Conservation (phyloP, 257 asterid genomes). For the Gardenia jasminoides region DNA sequence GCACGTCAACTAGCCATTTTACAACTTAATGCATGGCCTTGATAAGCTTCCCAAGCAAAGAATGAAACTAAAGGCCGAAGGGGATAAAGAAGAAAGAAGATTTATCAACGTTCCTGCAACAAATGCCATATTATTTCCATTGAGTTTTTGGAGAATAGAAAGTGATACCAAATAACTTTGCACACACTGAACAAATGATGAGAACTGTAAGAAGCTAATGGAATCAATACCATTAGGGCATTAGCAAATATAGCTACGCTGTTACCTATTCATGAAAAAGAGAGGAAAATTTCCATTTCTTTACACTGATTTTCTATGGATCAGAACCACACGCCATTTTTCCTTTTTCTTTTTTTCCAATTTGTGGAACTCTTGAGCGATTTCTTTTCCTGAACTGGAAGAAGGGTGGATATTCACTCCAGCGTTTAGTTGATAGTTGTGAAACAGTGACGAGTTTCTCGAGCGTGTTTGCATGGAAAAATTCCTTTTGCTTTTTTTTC, state of each 20-base stretch:
- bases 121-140: constrained; percentile 18
- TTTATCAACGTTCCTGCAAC: constrained; percentile 97
- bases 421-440: no score
- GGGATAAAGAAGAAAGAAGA: constrained; percentile 88
- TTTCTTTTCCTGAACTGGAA: not conserved
- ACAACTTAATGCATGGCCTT: constrained; percentile 86
- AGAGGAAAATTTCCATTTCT: not conserved
- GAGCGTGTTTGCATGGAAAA: no score
- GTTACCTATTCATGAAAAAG: not conserved
- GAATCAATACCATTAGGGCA: not conserved
- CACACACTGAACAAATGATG: not conserved
- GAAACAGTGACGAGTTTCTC: no score
- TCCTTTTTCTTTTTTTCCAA: not conserved
- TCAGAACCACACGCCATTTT: not conserved
- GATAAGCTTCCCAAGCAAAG: constrained; percentile 97
- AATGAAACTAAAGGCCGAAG: constrained; percentile 78
- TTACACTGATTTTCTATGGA: not conserved
- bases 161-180: not conserved
- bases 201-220: not conserved
- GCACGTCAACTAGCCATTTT: not conserved
- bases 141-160: not conserved
- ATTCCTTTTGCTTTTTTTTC: no score
- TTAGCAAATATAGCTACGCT: not conserved
- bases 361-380: not conserved
- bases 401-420: not conserved